Base-by-base conservation (phyloP, 306 rosid genomes). In the Sesbania bispinosa region DNA sequence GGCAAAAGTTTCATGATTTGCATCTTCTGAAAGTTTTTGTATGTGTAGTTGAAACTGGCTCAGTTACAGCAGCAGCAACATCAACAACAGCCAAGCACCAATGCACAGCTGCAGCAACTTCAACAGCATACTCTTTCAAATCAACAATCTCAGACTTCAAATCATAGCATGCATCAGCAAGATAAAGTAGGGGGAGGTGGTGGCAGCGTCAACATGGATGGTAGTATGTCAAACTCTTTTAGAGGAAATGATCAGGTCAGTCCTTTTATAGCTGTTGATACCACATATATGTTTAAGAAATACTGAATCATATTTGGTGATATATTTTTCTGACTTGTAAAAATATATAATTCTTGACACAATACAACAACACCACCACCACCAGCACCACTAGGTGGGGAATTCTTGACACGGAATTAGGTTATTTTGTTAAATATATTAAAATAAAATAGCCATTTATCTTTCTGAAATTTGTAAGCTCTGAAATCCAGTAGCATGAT, bases 161-260 rank as follows among this genome's bases (percentile, higher is more conserved):
- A 80, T 78, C 93, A 83, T 73, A 95, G 76, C 79, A 68, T 89
- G 76, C 99, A 89, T 36, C 99, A 82, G 74, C 98, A 89, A 85
- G 99, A 95, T 80, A 95, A 91, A 78, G 85, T 85, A 67, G 96
- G 90, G 79, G 97, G 87, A 43, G 92, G 88, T 74, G 88, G 87
- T 74, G 97, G 89, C 45, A 88, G 92, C 66, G 90, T 85, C 69
- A 85, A 84, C 32, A 82, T 89, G 83, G 97, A 95, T 47, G 96
- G 96, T 46, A 85, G 96, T 83, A 86, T 95, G 88, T 86, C 99
- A 20, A 95, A 91, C 77, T 89, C 97, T 46, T 95, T 89, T 62
- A 90, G 99, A 60, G 99, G 96, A 85, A 95, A 88, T 82, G 99
- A 95, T 36, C 99, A 95, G 96, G 99, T 95, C 85, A 54, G 89